A percentile compares a stretch with the other conserved stretches of the same genome.
Evolutionary conservation across 352 stramenopile genomes (phyloP).

Genomic region (Thalassiosira allenii): DNA sequence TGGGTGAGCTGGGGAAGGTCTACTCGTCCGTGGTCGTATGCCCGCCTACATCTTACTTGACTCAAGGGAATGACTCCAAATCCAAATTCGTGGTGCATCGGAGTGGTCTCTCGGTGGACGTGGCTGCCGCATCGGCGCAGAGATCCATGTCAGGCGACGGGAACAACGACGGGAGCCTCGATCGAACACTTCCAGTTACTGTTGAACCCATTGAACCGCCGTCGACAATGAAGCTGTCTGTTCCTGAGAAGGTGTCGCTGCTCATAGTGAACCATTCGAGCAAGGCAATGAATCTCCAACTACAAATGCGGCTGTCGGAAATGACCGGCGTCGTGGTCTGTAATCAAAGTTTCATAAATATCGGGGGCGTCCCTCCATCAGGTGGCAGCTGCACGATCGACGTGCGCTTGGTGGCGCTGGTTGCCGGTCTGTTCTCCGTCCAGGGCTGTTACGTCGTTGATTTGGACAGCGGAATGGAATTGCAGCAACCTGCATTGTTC

Average conservation of each 20-base stretch:
- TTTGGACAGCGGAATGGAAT: slow-evolving; percentile 66
- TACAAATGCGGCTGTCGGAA: slow-evolving; percentile 73
- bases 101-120: slow-evolving; percentile 79
- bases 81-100: slow-evolving; percentile 74
- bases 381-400: slow-evolving; percentile 70
- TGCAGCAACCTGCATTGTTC: slow-evolving; percentile 77
- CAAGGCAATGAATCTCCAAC: slow-evolving; percentile 69
- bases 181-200: slow-evolving; percentile 74
- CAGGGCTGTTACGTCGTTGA: slow-evolving; percentile 79
- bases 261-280: slow-evolving; percentile 82
- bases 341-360: slow-evolving; percentile 70
- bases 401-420: slow-evolving; percentile 67
- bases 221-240: slow-evolving; percentile 56
- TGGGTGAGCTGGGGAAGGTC: slow-evolving; percentile 75
- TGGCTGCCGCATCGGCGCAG: slow-evolving; percentile 64
- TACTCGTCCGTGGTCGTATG: slow-evolving; percentile 64
- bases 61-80: slow-evolving; percentile 3
- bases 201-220: slow-evolving; percentile 83
- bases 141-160: slow-evolving; percentile 36
- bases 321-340: slow-evolving; percentile 79
- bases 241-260: slow-evolving; percentile 67
- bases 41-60: slow-evolving; percentile 48
- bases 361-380: slow-evolving; percentile 63
- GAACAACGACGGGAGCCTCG: slow-evolving; percentile 49
- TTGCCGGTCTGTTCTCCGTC: slow-evolving; percentile 67